phyloP scores from a whole-genome alignment of 768 basidiomycete genomes.

The Rubroboletus pulcherrimus region DNA sequence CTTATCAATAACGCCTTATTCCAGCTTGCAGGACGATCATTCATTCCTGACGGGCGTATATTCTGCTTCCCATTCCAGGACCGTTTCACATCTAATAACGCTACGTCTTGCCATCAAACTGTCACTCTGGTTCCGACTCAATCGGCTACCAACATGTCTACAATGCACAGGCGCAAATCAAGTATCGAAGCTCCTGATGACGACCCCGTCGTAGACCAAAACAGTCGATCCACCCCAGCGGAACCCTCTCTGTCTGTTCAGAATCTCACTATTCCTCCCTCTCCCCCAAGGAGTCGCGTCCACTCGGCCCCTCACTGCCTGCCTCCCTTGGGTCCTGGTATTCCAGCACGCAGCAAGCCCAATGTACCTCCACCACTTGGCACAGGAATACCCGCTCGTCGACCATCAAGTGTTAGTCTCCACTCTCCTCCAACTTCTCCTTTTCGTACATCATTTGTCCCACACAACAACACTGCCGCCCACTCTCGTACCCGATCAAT shows the following conservation, averaged over 20 bases:
- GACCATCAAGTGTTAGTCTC: constrained; percentile 22
- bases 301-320: constrained; percentile 23
- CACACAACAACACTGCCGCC: constrained; percentile 2
- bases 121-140: not conserved
- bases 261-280: constrained; percentile 11
- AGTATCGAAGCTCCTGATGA: constrained; percentile 40
- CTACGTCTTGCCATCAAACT: not conserved
- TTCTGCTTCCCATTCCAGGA: not conserved
- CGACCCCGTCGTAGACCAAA: constrained; percentile 14
- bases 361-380: constrained; percentile 22
- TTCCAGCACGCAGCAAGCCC: constrained; percentile 19
- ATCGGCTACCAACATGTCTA: constrained; percentile 3
- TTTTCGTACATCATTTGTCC: constrained; percentile 25
- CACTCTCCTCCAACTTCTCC: constrained; percentile 32
- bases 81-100: not conserved
- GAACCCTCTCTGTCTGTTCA: constrained; percentile 5
- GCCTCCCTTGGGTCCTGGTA: constrained; percentile 18
- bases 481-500: constrained; percentile 34
- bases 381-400: constrained; percentile 26
- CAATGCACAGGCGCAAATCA: constrained; percentile 42
- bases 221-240: not conserved
- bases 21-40: not conserved
- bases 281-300: constrained; percentile 25
- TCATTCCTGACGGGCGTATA: not conserved
- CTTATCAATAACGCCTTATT: constrained; percentile 1